Evolutionary conservation across 306 rosid genomes (phyloP), one percentile per base, ranked within the genome.

Genomic region (Sicyos edulis): DNA sequence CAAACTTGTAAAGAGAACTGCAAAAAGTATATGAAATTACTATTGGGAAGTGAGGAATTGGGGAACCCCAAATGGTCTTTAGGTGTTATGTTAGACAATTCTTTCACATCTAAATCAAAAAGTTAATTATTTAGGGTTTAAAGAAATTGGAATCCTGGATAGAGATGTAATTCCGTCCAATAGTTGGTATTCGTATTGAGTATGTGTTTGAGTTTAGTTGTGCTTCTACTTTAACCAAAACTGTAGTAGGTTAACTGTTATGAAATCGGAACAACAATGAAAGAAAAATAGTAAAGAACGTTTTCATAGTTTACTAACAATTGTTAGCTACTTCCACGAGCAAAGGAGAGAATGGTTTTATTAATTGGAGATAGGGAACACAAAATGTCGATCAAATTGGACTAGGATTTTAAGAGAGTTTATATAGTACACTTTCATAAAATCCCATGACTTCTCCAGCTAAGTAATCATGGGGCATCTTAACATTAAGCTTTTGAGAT

Each of bases 81-180:
- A 4, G 10, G 21, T 29, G 7, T 19, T 26, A 53, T n/a, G 26
- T 7, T 4, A 6, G 19, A 26, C 2, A 8, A 61, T 61, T 32
- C 10, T 32, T 61, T 61, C 47, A 61, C 67, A 61, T 32, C 67
- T 29, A 61, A 61, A 61, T 16, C 47, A 61, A 61, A 61, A 61
- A 2, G 3, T 60, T 16, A 29, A 60, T 60, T 60, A 3, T 26
- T 13, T 24, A 12, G 64, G 4, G 37, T 58, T 16, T 57, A 11
- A 22, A 21, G 16, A 12, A 24, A 21, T 22, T 10, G 14, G 51
- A 45, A 56, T 22, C 54, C 54, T 11, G 0, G 62, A 58, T 58
- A 21, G 17, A 58, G 63, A 58, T 58, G 13, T 24, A 12, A n/a
- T 24, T 24, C 1, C 64, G 14, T 24, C 17, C 14, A 24, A 29